Percentiles rank a stretch among this genome's conserved stretches.
These are phyloP conservation scores for Ailanthus altissimus DNA, from an alignment of 345 rosid species.

Conservation along the genomic window DNA sequence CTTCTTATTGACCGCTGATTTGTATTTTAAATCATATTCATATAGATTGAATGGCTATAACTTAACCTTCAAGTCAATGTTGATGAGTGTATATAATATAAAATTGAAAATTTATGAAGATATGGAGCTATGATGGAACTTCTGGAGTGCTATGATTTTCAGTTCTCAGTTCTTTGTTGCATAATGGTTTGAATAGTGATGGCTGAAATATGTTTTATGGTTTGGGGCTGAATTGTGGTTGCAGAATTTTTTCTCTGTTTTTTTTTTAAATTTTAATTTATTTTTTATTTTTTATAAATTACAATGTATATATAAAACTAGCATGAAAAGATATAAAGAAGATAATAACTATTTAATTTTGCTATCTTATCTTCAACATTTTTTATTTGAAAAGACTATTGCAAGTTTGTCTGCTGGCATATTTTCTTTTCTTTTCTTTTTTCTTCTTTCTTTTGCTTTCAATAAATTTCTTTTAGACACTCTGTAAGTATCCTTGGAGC, in stretches of 20 bases:
- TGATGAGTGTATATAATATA: background rate
- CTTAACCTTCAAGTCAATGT: background rate
- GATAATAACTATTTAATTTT: no score
- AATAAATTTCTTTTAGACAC: background rate
- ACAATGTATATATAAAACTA: no score
- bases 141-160: background rate
- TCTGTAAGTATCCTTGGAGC: background rate
- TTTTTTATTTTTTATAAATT: no score
- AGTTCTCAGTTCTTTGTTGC: background rate
- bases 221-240: no score
- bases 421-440: background rate
- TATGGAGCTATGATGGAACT: background rate
- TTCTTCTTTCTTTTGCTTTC: background rate
- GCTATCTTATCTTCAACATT: no score
- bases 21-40: background rate
- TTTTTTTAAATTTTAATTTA: no score
- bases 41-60: background rate
- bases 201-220: no score
- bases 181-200: background rate
- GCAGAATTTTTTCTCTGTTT: no score
- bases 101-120: background rate
- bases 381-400: background rate
- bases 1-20: background rate
- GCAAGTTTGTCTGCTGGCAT: background rate
- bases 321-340: no score